These are phyloP conservation scores for Aspergillus aculeatus DNA, from an alignment of 2,329 filamentous ascomycete species.

Conservation along the genomic window DNA sequence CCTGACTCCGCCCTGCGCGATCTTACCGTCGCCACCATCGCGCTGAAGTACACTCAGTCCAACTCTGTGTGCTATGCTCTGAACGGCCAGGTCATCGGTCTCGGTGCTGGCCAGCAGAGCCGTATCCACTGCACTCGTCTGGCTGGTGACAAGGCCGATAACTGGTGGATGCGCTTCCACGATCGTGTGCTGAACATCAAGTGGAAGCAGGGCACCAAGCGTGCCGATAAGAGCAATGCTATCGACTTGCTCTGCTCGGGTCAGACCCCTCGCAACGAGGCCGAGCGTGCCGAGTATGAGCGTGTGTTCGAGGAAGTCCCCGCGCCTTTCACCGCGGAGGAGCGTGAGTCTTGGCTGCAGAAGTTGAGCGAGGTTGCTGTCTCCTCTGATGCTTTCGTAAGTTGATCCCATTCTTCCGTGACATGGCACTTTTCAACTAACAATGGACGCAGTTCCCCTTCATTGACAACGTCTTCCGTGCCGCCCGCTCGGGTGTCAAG, in stretches of 20 bases:
- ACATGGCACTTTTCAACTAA: background rate
- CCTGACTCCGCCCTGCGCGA: conserved; percentile 82
- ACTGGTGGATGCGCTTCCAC: conserved; percentile 99
- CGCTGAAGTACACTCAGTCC: conserved; percentile 97
- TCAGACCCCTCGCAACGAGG: conserved; percentile 76
- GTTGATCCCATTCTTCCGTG: conserved; percentile 36
- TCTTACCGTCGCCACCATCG: conserved; percentile 91
- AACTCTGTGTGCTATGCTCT: conserved; percentile 98
- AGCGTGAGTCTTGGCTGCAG: conserved; percentile 80
- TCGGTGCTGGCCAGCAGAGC: conserved; percentile 94
- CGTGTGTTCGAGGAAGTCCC: conserved; percentile 88
- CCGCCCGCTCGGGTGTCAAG: conserved; percentile 83
- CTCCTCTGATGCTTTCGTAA: conserved; percentile 92
- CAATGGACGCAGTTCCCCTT: conserved; percentile 75
- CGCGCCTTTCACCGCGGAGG: conserved; percentile 73
- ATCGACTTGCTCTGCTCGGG: conserved; percentile 94
- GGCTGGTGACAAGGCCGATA: conserved; percentile 96
- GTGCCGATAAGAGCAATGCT: conserved; percentile 95
- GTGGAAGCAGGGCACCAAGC: conserved; percentile 97
- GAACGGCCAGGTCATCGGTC: conserved; percentile 88
- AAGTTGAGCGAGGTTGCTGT: conserved; percentile 75
- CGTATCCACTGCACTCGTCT: conserved; percentile 98
- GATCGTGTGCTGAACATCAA: conserved; percentile 81
- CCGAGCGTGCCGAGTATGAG: conserved; percentile 85
- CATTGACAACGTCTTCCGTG: conserved; percentile 95